These are phyloP conservation scores for Porphyrellus cyaneotinctus DNA, from an alignment of 768 basidiomycete genomes.

Conservation along the genomic window DNA sequence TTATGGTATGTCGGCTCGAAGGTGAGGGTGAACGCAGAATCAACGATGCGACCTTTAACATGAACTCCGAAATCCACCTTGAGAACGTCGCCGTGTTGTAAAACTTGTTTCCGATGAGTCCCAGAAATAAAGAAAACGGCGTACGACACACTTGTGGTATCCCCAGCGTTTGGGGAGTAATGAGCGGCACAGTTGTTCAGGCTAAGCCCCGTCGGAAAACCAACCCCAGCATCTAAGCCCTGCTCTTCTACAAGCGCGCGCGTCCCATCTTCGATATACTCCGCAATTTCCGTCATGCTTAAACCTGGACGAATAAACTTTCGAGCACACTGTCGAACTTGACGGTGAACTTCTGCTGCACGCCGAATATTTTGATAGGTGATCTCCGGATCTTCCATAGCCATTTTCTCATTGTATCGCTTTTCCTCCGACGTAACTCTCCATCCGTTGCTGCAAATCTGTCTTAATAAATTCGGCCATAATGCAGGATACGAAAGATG, in stretches of 20 bases:
- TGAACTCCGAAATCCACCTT: conserved; percentile 99
- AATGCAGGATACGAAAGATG: background rate
- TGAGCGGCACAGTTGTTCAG: conserved; percentile 95
- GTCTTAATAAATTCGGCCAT: background rate
- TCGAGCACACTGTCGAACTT: conserved; percentile 79
- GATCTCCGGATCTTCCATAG: conserved; percentile 72
- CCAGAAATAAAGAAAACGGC: background rate
- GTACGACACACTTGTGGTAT: conserved; percentile 61
- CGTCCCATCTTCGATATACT: conserved; percentile 89
- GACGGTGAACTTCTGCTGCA: conserved; percentile 94
- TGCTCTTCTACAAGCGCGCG: conserved; percentile 90
- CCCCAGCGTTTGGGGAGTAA: conserved; percentile 92
- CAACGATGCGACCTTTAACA: conserved; percentile 90
- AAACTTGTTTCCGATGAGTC: conserved; percentile 46
- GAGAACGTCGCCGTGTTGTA: conserved; percentile 80
- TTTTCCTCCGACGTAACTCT: conserved; percentile 90
- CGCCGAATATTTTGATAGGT: conserved; percentile 89
- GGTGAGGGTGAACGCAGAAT: conserved; percentile 92
- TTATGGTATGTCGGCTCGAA: conserved; percentile 90
- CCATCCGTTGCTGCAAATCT: conserved; percentile 67
- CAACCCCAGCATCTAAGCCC: conserved; percentile 81
- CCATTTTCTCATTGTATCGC: conserved; percentile 72
- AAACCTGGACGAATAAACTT: conserved; percentile 88
- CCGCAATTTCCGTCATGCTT: conserved; percentile 90
- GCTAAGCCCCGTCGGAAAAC: conserved; percentile 95